phyloP scores from a whole-genome alignment of 129 eudicot genomes.

The Saussurea involucrata region DNA sequence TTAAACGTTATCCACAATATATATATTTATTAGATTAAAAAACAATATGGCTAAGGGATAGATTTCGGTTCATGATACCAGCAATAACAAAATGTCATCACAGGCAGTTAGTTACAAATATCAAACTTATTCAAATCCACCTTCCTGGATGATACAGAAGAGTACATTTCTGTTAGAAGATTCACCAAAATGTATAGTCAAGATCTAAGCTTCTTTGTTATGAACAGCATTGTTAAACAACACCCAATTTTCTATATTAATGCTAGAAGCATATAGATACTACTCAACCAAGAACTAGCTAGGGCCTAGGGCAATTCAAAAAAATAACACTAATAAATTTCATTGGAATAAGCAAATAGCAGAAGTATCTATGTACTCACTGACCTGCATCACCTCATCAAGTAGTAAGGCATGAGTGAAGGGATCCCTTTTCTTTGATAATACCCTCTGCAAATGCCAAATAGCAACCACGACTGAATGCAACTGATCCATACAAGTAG shows the following conservation, averaged over 20 bases:
- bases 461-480: slow-evolving; percentile 74
- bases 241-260: neutral
- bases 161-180: neutral
- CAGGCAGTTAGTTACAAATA: neutral
- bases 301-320: neutral
- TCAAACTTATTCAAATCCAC: neutral
- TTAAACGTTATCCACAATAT: neutral
- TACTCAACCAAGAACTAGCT: neutral
- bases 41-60: neutral
- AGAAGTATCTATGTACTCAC: neutral
- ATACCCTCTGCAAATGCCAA: slow-evolving; percentile 99
- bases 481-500: slow-evolving; percentile 86
- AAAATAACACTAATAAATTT: neutral
- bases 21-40: neutral
- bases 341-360: neutral
- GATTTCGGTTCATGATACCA: neutral
- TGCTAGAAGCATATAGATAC: neutral
- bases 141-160: neutral
- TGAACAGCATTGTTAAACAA: slow-evolving; percentile 4
- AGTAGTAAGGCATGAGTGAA: slow-evolving; percentile 86
- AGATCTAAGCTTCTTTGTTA: neutral
- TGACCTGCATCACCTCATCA: slow-evolving; percentile 89
- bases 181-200: neutral
- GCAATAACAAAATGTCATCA: neutral
- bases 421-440: slow-evolving; percentile 94